phyloP scores from a whole-genome alignment of 2,329 filamentous ascomycete genomes.

The Arachnomyces sp. region DNA sequence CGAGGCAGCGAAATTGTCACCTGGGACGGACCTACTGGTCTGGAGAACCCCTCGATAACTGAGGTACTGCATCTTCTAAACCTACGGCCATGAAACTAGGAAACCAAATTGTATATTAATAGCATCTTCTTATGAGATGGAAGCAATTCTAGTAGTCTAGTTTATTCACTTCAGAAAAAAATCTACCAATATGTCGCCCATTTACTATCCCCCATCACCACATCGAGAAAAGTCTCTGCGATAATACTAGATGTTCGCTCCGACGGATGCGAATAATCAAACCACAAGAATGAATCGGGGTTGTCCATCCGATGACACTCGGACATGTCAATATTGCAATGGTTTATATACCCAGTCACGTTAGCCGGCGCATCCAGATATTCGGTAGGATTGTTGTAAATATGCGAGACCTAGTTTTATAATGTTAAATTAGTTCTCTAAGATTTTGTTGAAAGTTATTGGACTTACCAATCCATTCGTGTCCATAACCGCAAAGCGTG shows the following conservation, averaged over 20 bases:
- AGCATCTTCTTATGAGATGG: too few species aligned
- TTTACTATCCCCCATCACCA: slow-evolving; percentile 41
- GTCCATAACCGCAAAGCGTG: slow-evolving; percentile 60
- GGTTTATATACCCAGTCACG: slow-evolving; percentile 50
- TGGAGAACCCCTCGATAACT: too few species aligned
- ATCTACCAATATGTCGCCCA: slow-evolving; percentile 19
- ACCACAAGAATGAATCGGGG: slow-evolving; percentile 62
- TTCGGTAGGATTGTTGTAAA: slow-evolving; percentile 51
- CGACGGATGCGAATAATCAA: slow-evolving; percentile 65
- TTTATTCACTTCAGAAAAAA: too few species aligned
- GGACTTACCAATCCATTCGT: slow-evolving; percentile 50
- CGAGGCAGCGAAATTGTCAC: too few species aligned
- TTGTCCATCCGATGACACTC: slow-evolving; percentile 38
- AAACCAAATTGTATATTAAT: too few species aligned
- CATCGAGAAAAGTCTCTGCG: slow-evolving; percentile 49
- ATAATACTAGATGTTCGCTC: slow-evolving; percentile 54
- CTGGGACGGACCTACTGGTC: too few species aligned
- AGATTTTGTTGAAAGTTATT: slow-evolving; percentile 2
- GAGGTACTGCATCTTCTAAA: too few species aligned
- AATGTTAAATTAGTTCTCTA: background rate
- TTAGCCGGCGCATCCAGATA: slow-evolving; percentile 61
- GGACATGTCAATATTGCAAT: slow-evolving; percentile 41
- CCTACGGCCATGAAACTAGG: too few species aligned
- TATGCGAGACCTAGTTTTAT: slow-evolving; percentile 53
- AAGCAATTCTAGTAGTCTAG: too few species aligned